Evolutionary conservation across 352 stramenopile genomes (phyloP), one percentile per base, ranked within the genome.

Genomic region (Phytophthora pistaciae): DNA sequence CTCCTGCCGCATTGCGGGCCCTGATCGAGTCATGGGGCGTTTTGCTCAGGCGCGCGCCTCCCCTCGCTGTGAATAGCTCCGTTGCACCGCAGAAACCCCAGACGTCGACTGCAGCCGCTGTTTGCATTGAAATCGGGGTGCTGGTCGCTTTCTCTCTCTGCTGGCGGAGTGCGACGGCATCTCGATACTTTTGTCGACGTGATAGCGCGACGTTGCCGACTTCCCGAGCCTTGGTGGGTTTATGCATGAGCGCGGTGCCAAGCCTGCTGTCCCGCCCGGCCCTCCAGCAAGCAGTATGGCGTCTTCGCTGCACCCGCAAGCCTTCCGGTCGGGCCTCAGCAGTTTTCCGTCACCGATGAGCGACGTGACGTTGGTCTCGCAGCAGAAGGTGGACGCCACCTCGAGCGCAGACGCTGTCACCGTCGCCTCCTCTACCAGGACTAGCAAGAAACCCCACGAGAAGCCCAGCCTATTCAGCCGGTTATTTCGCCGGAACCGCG

Each of bases 261-360:
- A 74, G 20, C 18, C 55, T 65, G 58, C 29, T 77, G n/a, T 67
- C 46, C 25, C 42, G 20, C 50, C 40, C 46, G 72, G 63, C 23
- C 72, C 67, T 6, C 31, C 44, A 62, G 63, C 66, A 72, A 72
- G 66, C 60, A 71, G 40, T 42, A 78, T 77, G 72, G 49, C 68
- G 9, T 50, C 66, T 18, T 62, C 64, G 49, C 55, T 71, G 54
- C 48, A 49, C 36, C 66, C 60, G 44, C 40, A 72, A 60, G 44
- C 56, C 16, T 66, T 66, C 16, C 60, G 57, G 57, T 69, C 67
- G 56, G 56, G 44, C 38, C 58, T 56, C 57, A 56, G 18, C 66
- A 71, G 36, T 29, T 71, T 68, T 29, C 49, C 50, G 40, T 29
- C 54, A 13, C 48, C 53, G 38, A 52, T 16, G 25, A 64, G 40